phyloP scores from a whole-genome alignment of 2,329 filamentous ascomycete genomes.

The Ophiosphaerella narmari region DNA sequence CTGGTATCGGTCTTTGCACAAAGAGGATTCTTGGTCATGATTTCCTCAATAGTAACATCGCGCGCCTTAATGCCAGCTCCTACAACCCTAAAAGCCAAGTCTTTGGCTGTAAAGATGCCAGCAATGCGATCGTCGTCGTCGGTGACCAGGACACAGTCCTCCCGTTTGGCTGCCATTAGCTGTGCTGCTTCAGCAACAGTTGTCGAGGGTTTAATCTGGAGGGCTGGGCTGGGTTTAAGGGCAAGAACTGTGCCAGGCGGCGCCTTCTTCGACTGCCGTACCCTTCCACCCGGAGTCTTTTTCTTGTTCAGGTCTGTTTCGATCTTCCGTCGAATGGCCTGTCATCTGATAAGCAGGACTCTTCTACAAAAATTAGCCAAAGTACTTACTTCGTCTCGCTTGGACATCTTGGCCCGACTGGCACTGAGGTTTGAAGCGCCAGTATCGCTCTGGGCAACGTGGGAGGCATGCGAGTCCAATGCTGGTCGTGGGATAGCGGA shows the following conservation, averaged over 20 bases:
- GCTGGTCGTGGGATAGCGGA: constrained; percentile 77
- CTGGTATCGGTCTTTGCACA: constrained; percentile 97
- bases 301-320: constrained; percentile 98
- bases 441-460: constrained; percentile 60
- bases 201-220: constrained; percentile 95
- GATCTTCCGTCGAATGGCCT: constrained; percentile 97
- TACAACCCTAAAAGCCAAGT: constrained; percentile 95
- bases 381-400: constrained; percentile 89
- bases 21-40: constrained; percentile 99
- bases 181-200: constrained; percentile 96
- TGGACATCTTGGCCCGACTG: constrained; percentile 93
- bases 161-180: constrained; percentile 97
- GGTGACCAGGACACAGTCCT: constrained; percentile 96
- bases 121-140: constrained; percentile 98
- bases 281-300: constrained; percentile 77
- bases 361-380: background rate
- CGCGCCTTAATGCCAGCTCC: constrained; percentile 86
- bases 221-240: constrained; percentile 89
- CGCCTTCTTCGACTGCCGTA: constrained; percentile 86
- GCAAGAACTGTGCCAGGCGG: constrained; percentile 95
- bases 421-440: constrained; percentile 77
- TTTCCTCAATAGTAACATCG: constrained; percentile 91
- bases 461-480: constrained; percentile 59
- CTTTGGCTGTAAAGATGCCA: constrained; percentile 98
- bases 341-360: constrained; percentile 23